phyloP scores from a whole-genome alignment of 495 filamentous ascomycete species.

The Darksidea phi region DNA sequence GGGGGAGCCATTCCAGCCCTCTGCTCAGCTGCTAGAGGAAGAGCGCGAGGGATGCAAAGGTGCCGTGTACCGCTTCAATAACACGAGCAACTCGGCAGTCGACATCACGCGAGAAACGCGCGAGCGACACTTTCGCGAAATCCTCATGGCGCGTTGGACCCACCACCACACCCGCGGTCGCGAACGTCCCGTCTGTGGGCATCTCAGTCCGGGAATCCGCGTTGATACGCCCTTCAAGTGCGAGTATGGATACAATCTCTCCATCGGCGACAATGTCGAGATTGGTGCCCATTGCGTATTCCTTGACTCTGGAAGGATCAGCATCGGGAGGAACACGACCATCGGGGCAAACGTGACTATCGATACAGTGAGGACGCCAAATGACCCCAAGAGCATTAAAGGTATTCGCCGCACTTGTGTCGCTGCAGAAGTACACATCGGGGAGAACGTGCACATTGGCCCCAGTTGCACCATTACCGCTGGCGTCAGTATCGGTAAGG shows the following conservation, averaged over 20 bases:
- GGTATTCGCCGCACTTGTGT: slow-evolving; percentile 71
- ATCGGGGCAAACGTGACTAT: slow-evolving; percentile 88
- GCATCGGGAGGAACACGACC: slow-evolving; percentile 76
- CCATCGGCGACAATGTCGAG: slow-evolving; percentile 79
- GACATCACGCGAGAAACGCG: slow-evolving; percentile 77
- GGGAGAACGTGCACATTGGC: slow-evolving; percentile 87
- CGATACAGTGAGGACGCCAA: slow-evolving; percentile 68
- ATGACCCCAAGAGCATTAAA: slow-evolving; percentile 71
- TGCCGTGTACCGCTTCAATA: slow-evolving; percentile 87
- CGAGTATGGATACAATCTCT: slow-evolving; percentile 94
- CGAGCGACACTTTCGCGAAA: slow-evolving; percentile 73
- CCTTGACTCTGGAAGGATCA: slow-evolving; percentile 71
- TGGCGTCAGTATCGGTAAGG: slow-evolving; percentile 43
- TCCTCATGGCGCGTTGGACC: slow-evolving; percentile 49
- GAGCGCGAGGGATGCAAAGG: slow-evolving; percentile 85
- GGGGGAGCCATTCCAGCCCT: slow-evolving; percentile 77
- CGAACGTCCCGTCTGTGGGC: slow-evolving; percentile 11
- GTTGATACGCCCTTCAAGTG: slow-evolving; percentile 91
- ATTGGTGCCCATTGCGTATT: slow-evolving; percentile 87
- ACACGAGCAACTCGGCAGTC: slow-evolving; percentile 73
- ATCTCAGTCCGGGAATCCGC: slow-evolving; percentile 68
- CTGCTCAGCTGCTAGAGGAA: slow-evolving; percentile 71
- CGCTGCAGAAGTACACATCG: slow-evolving; percentile 73
- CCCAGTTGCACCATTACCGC: slow-evolving; percentile 78
- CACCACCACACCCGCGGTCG: background rate